These are phyloP conservation scores for Penicillium digitatum DNA, from an alignment of 2,329 filamentous ascomycete species.

Conservation along the genomic window DNA sequence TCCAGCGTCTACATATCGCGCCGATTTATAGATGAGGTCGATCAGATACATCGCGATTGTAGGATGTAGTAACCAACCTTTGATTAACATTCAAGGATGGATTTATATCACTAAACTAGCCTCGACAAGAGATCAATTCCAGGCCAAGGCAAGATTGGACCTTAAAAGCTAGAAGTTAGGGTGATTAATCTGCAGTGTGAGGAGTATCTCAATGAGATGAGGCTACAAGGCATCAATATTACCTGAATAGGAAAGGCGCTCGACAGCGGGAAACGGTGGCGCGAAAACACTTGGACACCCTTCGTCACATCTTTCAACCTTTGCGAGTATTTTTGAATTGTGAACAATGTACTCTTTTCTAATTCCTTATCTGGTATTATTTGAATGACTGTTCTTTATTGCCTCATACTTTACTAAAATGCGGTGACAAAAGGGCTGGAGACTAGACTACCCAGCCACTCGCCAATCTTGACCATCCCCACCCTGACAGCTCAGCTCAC, in stretches of 20 bases:
- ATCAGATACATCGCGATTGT: background rate
- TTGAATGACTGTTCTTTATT: background rate
- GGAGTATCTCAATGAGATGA: background rate
- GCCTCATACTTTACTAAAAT: background rate
- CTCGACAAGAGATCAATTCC: background rate
- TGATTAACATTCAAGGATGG: background rate
- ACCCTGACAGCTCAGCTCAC: slow-evolving; percentile 3
- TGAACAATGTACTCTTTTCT: background rate
- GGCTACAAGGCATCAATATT: slow-evolving; percentile 1
- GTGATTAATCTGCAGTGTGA: background rate
- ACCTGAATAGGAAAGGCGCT: background rate
- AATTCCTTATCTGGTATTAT: background rate
- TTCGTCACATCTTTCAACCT: background rate
- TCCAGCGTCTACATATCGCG: background rate
- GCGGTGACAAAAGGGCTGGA: background rate
- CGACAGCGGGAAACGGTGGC: background rate
- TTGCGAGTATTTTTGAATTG: background rate
- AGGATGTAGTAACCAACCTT: background rate
- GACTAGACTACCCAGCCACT: slow-evolving; percentile 3
- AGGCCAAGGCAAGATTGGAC: background rate
- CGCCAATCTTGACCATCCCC: slow-evolving; percentile 2
- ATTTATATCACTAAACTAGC: background rate
- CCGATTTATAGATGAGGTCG: background rate
- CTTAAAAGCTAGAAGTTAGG: background rate
- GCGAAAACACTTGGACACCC: background rate